Evolutionary conservation across 1,284 basidiomycete genomes (phyloP).

Genomic region (Ceratobasidium sp.): DNA sequence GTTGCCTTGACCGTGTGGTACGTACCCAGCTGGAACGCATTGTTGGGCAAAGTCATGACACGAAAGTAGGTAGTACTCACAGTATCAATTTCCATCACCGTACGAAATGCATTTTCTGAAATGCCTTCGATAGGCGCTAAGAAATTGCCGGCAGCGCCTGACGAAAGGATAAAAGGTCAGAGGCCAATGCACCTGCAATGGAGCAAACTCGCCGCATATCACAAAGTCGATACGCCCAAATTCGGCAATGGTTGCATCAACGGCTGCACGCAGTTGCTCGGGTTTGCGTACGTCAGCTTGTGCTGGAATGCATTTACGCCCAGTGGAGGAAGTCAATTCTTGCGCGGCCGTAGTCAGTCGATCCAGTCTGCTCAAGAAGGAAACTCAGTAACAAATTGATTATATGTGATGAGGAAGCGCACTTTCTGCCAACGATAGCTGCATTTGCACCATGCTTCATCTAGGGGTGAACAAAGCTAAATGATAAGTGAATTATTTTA

Average conservation of each 20-base stretch:
- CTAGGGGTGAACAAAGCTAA: too few species aligned
- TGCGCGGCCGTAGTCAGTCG: slow-evolving; percentile 75
- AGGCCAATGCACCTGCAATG: background rate
- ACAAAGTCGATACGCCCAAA: slow-evolving; percentile 95
- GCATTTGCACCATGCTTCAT: slow-evolving; percentile 88
- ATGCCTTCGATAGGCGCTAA: slow-evolving; percentile 80
- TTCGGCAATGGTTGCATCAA: slow-evolving; percentile 71
- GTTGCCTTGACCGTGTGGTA: slow-evolving; percentile 96
- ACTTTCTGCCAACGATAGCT: slow-evolving; percentile 88
- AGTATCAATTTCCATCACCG: slow-evolving; percentile 94
- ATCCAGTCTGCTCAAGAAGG: slow-evolving; percentile 63
- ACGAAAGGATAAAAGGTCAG: background rate
- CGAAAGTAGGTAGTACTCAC: slow-evolving; percentile 53
- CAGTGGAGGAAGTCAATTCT: slow-evolving; percentile 73
- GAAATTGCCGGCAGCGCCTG: slow-evolving; percentile 90
- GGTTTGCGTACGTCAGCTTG: slow-evolving; percentile 87
- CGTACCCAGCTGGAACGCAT: slow-evolving; percentile 73
- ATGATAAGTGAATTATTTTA: background rate
- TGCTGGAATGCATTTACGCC: slow-evolving; percentile 71
- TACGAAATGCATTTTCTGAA: slow-evolving; percentile 88
- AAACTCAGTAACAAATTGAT: slow-evolving; percentile 7
- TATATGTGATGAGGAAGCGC: slow-evolving; percentile 45
- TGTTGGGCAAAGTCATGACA: slow-evolving; percentile 7
- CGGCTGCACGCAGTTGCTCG: slow-evolving; percentile 75
- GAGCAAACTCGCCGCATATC: slow-evolving; percentile 73